A percentile compares a stretch with the other conserved stretches of the same genome.
Conservation (phyloP, 1,284 basidiomycete species). For the Cutaneotrichosporon daszewskae region DNA sequence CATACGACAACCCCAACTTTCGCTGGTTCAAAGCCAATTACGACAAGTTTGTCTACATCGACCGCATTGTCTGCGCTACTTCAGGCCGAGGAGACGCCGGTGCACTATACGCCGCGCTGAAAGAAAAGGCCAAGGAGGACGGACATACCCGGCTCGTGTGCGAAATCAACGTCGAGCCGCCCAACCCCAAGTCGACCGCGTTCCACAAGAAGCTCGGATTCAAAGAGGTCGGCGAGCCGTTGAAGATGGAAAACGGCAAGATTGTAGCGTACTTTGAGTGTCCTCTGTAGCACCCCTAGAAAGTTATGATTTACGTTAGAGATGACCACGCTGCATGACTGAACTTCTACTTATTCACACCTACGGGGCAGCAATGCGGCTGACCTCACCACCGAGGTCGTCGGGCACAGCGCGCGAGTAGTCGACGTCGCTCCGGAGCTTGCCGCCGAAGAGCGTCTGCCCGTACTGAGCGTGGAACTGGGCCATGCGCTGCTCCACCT, state of each 20-base stretch:
- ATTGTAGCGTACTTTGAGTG: slow-evolving; percentile 14
- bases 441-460: slow-evolving; percentile 82
- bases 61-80: slow-evolving; percentile 8
- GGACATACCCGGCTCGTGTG: slow-evolving; percentile 7
- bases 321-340: too few relatives aligned
- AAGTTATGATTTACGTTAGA: too few relatives aligned
- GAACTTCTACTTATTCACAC: too few relatives aligned
- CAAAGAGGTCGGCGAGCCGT: slow-evolving; percentile 6
- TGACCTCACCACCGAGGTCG: slow-evolving; percentile 59
- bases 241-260: slow-evolving; percentile 9
- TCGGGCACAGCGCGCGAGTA: slow-evolving; percentile 72
- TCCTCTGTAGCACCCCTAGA: too few relatives aligned
- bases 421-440: slow-evolving; percentile 65
- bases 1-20: slow-evolving; percentile 13
- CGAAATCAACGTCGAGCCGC: slow-evolving; percentile 14
- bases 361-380: too few relatives aligned
- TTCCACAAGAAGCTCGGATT: slow-evolving; percentile 12
- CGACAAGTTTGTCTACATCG: slow-evolving; percentile 12
- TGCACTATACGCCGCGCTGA: slow-evolving; percentile 7
- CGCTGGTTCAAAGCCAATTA: slow-evolving; percentile 6
- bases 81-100: slow-evolving; percentile 5
- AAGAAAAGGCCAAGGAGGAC: background rate
- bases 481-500: slow-evolving; percentile 81
- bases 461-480: slow-evolving; percentile 74
- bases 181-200: slow-evolving; percentile 5